These are phyloP conservation scores for Aspergillus pseudonomiae DNA, from an alignment of 2,329 filamentous ascomycete genomes.

Conservation along the genomic window DNA sequence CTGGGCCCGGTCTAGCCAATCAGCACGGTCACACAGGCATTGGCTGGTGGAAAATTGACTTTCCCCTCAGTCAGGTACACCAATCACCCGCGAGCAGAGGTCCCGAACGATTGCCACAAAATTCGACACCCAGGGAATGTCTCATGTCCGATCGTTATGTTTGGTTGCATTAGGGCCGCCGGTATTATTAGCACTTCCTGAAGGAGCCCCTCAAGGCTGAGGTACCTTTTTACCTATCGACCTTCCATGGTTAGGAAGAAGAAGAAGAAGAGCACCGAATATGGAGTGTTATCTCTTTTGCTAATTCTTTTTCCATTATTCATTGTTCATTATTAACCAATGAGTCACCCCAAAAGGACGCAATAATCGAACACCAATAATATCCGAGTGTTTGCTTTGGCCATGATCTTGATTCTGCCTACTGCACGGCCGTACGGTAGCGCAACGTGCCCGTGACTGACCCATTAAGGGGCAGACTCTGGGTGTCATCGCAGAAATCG, in stretches of 20 bases:
- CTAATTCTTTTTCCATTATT: not conserved
- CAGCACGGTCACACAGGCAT: constrained; percentile 14
- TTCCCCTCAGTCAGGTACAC: constrained; percentile 32
- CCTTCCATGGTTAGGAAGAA: not conserved
- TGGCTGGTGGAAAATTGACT: constrained; percentile 13
- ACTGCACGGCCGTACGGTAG: not conserved
- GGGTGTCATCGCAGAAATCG: not conserved
- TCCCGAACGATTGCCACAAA: constrained; percentile 22
- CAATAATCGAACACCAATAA: not conserved
- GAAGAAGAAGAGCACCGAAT: not conserved
- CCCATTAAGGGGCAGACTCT: constrained; percentile 2
- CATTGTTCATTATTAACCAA: not conserved
- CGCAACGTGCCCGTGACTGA: not conserved
- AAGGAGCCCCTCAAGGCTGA: not conserved
- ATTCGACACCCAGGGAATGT: constrained; percentile 18
- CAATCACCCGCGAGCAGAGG: constrained; percentile 27
- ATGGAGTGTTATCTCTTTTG: not conserved
- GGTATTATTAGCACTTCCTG: constrained; percentile 14
- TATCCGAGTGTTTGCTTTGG: not conserved
- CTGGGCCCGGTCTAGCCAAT: constrained; percentile 27
- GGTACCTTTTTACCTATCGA: not conserved
- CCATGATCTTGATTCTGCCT: not conserved
- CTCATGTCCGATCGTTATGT: constrained; percentile 22
- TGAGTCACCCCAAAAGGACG: too few species aligned
- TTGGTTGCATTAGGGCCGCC: not conserved